Evolutionary conservation across 148 eudicot species (phyloP), one percentile per base, ranked within the genome.

Genomic region (Vaccinium corymbosum): DNA sequence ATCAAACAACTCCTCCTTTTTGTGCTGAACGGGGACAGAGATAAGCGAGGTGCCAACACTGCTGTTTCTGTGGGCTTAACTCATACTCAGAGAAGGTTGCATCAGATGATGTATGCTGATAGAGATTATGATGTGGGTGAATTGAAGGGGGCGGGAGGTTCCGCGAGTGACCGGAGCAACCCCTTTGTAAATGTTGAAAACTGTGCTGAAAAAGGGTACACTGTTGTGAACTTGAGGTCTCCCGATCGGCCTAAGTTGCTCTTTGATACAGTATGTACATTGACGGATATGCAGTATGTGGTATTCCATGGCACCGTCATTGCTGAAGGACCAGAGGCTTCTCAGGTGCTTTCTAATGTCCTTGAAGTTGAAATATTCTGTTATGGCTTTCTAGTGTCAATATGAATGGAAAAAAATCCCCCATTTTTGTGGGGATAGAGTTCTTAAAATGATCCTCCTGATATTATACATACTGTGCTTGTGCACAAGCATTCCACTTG

Each of bases 71-170:
- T 91, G 35, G 98, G 93, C 12, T 86, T 89, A 1, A 93, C 95
- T 32, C 98, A 95, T 79, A 92, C 91, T 7, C 88, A 93, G 83
- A 91, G 98, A 85, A 92, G 98, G 91, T 83, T 95, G 79, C 98
- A 95, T 85, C 98, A 95, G 85, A 89, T 95, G 91, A 93, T 95
- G 98, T 93, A 94, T 82, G 95, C 94, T 71, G 98, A 94, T 86
- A 92, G 98, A 17, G 98, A 95, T 78, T 95, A 91, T 71, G 98
- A 95, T 86, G 77, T 64, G 49, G 81, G 83, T 80, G 89, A 85
- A 51, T 72, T 35, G 46, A 88, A 64, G 71, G 80, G 15, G 32
- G 25, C 71, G 11, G 71, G 71, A 4, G 71, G 76, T 50, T 84
- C 90, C 19, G 46, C 86, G 0, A 79, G 87, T 85, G 89, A 88